phyloP scores from a whole-genome alignment of 1,284 basidiomycete genomes.

The Clitocybe nebularis region DNA sequence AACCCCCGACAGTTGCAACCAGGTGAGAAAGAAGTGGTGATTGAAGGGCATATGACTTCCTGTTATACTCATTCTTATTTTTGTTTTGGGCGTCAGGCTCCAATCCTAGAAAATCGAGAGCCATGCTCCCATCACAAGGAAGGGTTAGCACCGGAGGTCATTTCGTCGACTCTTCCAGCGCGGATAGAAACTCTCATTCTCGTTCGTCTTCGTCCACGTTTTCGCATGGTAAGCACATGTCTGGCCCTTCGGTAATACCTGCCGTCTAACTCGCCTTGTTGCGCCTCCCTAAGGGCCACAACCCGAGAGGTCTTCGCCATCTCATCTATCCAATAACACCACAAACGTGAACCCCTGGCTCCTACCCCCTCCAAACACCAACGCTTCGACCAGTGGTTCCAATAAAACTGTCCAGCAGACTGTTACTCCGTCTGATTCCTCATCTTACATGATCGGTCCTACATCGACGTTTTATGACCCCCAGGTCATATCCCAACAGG shows the following conservation, averaged over 20 bases:
- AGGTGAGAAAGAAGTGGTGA: constrained; percentile 18
- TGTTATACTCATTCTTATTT: constrained; percentile 21
- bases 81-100: constrained; percentile 15
- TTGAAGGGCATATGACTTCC: constrained; percentile 18
- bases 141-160: constrained; percentile 24
- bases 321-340: constrained; percentile 6
- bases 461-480: constrained; percentile 36
- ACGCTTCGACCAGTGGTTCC: constrained; percentile 16
- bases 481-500: constrained; percentile 21
- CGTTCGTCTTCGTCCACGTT: constrained; percentile 21
- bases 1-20: constrained; percentile 19
- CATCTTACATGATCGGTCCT: constrained; percentile 36
- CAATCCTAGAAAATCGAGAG: constrained; percentile 16
- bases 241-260: constrained; percentile 1
- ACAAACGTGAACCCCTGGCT: constrained; percentile 15
- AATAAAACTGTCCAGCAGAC: constrained; percentile 11
- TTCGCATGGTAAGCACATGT: constrained; percentile 15
- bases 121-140: constrained; percentile 27
- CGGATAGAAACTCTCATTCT: constrained; percentile 19
- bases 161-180: constrained; percentile 9
- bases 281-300: constrained; percentile 8
- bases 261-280: neutral
- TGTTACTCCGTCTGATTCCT: constrained; percentile 13
- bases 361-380: constrained; percentile 10
- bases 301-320: constrained; percentile 9